Evolutionary conservation across 2,329 filamentous ascomycete genomes (phyloP).

Genomic region (Shiraia sp.): DNA sequence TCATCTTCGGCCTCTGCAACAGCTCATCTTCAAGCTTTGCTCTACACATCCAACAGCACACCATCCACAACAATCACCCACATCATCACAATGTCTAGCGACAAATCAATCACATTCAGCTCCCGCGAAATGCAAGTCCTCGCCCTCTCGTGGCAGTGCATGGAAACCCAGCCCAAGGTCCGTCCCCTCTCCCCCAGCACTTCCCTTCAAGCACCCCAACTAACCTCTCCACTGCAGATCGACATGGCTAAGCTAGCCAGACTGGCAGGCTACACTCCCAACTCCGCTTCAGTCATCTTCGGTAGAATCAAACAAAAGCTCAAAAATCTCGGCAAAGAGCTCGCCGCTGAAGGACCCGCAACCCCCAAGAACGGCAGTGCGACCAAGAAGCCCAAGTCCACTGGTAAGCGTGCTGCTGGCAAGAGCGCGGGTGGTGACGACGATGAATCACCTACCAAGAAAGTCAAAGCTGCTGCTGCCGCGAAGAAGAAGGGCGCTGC

Average conservation of each 20-base stretch:
- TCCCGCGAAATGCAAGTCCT: constrained; percentile 36
- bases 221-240: constrained; percentile 13
- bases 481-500: constrained; percentile 7
- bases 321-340: constrained; percentile 15
- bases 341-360: constrained; percentile 1
- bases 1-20: not conserved
- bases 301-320: constrained; percentile 40
- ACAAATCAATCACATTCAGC: constrained; percentile 15
- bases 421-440: not conserved
- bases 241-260: constrained; percentile 22
- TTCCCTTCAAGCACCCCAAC: too few species aligned
- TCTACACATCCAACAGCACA: constrained; percentile 1
- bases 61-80: constrained; percentile 2
- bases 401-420: constrained; percentile 14
- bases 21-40: not conserved
- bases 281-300: constrained; percentile 31
- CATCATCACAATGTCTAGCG: constrained; percentile 12
- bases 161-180: constrained; percentile 39
- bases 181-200: not conserved
- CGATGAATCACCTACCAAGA: constrained; percentile 16
- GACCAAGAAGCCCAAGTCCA: constrained; percentile 11
- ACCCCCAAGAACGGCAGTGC: constrained; percentile 27
- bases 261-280: constrained; percentile 31
- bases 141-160: constrained; percentile 40
- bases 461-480: not conserved